These are phyloP conservation scores for Tolypocladium paradoxum DNA, from an alignment of 2,329 filamentous ascomycete genomes.

Conservation along the genomic window DNA sequence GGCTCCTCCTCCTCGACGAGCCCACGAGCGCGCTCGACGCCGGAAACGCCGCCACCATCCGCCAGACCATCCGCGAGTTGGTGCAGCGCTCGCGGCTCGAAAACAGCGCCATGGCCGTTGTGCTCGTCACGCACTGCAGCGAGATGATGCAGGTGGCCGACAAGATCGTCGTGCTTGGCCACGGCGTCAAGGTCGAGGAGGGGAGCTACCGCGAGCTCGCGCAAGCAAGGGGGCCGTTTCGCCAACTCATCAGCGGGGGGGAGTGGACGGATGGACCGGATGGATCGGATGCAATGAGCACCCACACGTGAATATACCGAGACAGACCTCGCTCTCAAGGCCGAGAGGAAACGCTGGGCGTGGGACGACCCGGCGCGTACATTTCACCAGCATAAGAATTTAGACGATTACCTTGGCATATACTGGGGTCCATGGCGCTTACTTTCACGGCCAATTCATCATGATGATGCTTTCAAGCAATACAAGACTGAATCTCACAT, in stretches of 20 bases:
- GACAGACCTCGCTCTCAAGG: not conserved
- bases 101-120: conserved; percentile 46
- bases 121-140: conserved; percentile 70
- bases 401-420: not conserved
- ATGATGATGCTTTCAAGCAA: not conserved
- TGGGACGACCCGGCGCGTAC: not conserved
- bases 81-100: conserved; percentile 18
- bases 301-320: not conserved
- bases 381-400: not conserved
- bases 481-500: not conserved
- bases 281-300: not conserved
- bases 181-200: conserved; percentile 52
- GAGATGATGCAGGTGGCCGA: conserved; percentile 83
- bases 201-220: conserved; percentile 56
- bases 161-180: conserved; percentile 61
- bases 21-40: conserved; percentile 73
- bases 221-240: conserved; percentile 30
- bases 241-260: conserved; percentile 31
- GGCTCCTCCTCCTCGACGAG: conserved; percentile 73
- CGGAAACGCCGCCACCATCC: conserved; percentile 52
- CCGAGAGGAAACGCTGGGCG: not conserved
- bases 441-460: not conserved
- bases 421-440: not conserved
- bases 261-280: conserved; percentile 2
- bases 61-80: conserved; percentile 48